Conservation (phyloP, 1,284 basidiomycete species). For the Gastroboletus turbinatus region DNA sequence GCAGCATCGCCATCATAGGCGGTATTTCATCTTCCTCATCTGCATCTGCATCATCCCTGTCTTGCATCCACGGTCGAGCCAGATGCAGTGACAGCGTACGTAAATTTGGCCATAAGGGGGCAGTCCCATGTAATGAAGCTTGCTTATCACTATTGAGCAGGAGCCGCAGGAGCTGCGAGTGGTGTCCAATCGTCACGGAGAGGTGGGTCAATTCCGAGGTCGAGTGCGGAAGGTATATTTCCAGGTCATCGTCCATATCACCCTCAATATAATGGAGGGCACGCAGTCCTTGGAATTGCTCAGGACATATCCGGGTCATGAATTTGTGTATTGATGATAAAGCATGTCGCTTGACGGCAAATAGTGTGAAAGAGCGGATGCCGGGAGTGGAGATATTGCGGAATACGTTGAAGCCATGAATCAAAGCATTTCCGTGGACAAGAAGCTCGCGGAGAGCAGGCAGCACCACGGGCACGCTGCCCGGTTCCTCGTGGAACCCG, state of each 20-base stretch:
- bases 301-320: slow-evolving; percentile 35
- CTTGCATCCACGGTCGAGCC: slow-evolving; percentile 30
- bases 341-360: slow-evolving; percentile 28
- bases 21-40: slow-evolving; percentile 35
- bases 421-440: slow-evolving; percentile 33
- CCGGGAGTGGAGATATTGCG: slow-evolving; percentile 36
- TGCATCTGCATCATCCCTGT: slow-evolving; percentile 30
- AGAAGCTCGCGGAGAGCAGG: slow-evolving; percentile 31
- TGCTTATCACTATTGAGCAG: slow-evolving; percentile 36
- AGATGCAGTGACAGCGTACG: slow-evolving; percentile 30
- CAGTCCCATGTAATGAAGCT: slow-evolving; percentile 32
- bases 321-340: slow-evolving; percentile 38
- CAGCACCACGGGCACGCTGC: slow-evolving; percentile 32
- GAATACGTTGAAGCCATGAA: slow-evolving; percentile 36
- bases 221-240: slow-evolving; percentile 34
- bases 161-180: slow-evolving; percentile 35
- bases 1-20: slow-evolving; percentile 31
- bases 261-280: slow-evolving; percentile 37
- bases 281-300: slow-evolving; percentile 32
- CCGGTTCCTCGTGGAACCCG: slow-evolving; percentile 35
- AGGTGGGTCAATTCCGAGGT: slow-evolving; percentile 34
- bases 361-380: slow-evolving; percentile 27
- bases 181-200: slow-evolving; percentile 33
- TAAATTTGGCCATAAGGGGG: slow-evolving; percentile 34
- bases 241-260: slow-evolving; percentile 36